These are phyloP conservation scores for Pyrenophora teres DNA, from an alignment of 2,329 filamentous ascomycete species.

Conservation along the genomic window DNA sequence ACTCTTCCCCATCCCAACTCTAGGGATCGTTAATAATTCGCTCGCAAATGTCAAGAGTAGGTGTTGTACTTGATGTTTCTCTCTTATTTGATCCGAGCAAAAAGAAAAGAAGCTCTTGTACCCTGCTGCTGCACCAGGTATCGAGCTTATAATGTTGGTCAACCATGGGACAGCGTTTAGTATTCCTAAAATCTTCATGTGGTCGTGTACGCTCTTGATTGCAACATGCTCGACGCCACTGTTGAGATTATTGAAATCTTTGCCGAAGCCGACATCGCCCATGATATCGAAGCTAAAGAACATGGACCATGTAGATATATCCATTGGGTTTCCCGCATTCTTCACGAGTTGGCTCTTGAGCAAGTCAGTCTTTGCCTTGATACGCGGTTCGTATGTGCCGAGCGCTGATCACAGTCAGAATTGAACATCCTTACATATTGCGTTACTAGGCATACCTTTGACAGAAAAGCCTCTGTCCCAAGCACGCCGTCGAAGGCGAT, in stretches of 20 bases:
- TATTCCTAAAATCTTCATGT: conserved; percentile 43
- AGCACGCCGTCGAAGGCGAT: conserved; percentile 29
- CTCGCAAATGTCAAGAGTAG: background rate
- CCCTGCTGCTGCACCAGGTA: conserved; percentile 36
- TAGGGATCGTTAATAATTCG: background rate
- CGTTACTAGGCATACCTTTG: conserved; percentile 21
- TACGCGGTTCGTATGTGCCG: conserved; percentile 29
- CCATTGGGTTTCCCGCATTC: conserved; percentile 23
- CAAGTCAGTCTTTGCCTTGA: conserved; percentile 30
- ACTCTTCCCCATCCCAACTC: conserved; percentile 29
- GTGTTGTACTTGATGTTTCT: conserved; percentile 38
- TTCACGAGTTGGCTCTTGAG: conserved; percentile 22
- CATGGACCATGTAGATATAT: conserved; percentile 33
- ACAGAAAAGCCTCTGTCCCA: conserved; percentile 37
- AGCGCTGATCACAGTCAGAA: conserved; percentile 21
- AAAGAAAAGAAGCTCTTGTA: conserved; percentile 40
- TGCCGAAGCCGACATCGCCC: conserved; percentile 36
- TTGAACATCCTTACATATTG: background rate
- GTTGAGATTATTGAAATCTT: conserved; percentile 31
- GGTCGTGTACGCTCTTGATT: conserved; percentile 43
- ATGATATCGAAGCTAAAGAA: conserved; percentile 39
- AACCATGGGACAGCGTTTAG: conserved; percentile 47
- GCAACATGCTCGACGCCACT: conserved; percentile 36
- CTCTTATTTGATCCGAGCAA: conserved; percentile 36
- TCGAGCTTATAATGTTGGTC: conserved; percentile 34